A percentile compares a stretch with the other conserved stretches of the same genome.
Conservation (phyloP, 2,329 filamentous ascomycete species). For the Colletotrichum limetticola region DNA sequence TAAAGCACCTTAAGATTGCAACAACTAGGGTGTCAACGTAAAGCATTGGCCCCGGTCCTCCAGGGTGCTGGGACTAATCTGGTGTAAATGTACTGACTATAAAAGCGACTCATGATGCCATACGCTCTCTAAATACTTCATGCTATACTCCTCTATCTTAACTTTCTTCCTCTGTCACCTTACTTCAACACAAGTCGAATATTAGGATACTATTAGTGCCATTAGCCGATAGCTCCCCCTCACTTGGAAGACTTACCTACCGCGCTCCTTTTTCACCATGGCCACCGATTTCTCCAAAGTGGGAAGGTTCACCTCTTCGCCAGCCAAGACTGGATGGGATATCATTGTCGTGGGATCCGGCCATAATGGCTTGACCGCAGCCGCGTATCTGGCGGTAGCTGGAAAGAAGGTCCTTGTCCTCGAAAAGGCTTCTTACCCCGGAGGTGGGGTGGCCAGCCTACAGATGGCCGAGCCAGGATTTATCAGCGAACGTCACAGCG, state of each 20-base stretch:
- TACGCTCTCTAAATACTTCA: too few species aligned
- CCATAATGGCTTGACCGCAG: conserved; percentile 30
- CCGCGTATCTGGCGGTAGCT: conserved; percentile 27
- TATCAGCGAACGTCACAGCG: conserved; percentile 9
- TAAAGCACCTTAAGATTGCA: too few species aligned
- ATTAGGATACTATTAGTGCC: too few species aligned
- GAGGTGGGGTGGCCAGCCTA: conserved; percentile 18
- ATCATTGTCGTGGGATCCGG: conserved; percentile 29
- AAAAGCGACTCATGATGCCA: too few species aligned
- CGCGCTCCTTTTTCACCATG: not conserved
- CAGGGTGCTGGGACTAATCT: too few species aligned
- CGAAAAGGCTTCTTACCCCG: conserved; percentile 7
- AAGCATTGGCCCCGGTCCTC: too few species aligned
- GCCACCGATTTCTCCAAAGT: not conserved
- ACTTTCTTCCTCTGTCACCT: too few species aligned
- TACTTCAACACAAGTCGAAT: too few species aligned
- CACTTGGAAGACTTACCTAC: too few species aligned
- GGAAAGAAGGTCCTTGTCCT: conserved; percentile 24
- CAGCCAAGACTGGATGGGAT: conserved; percentile 2
- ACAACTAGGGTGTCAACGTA: too few species aligned
- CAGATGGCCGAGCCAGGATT: conserved; percentile 1
- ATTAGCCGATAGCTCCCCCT: not conserved
- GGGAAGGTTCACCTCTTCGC: not conserved
- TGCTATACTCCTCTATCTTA: too few species aligned
- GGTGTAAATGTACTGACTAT: too few species aligned